Evolutionary conservation across 805 yeast species (phyloP).

Genomic region (Candida ascalaphidarum): DNA sequence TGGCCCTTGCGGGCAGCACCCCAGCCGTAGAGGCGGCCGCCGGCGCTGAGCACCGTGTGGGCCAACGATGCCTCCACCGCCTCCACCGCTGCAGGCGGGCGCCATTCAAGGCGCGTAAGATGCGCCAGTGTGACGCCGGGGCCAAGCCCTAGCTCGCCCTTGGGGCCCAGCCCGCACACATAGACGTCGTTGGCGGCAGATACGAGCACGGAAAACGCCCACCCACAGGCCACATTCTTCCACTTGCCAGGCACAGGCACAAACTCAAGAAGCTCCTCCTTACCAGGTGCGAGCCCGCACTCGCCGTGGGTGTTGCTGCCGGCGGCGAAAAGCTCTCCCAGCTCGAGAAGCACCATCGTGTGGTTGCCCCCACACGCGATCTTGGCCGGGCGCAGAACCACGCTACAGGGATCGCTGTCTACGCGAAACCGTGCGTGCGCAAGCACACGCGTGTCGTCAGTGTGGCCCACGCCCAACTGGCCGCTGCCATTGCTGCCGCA

Average conservation of each 20-base stretch:
- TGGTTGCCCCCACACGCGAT: slow-evolving; percentile 86
- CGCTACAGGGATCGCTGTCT: slow-evolving; percentile 3
- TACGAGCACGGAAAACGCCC: slow-evolving; percentile 63
- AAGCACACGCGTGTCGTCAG: slow-evolving; percentile 32
- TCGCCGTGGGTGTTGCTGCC: slow-evolving; percentile 59
- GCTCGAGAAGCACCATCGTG: slow-evolving; percentile 47
- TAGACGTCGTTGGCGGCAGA: slow-evolving; percentile 31
- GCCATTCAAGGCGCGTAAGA: no score
- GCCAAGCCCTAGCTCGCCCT: slow-evolving; percentile 67
- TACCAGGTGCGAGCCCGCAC: slow-evolving; percentile 23
- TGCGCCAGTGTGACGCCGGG: slow-evolving; percentile 2
- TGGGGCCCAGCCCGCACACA: slow-evolving; percentile 54
- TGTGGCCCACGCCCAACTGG: slow-evolving; percentile 60
- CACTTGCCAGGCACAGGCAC: slow-evolving; percentile 19
- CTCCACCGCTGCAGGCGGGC: no score
- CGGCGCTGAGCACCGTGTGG: slow-evolving; percentile 31
- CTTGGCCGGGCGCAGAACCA: slow-evolving; percentile 25
- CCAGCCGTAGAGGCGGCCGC: slow-evolving; percentile 53
- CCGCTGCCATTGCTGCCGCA: slow-evolving; percentile 82
- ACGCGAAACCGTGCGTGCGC: slow-evolving; percentile 8
- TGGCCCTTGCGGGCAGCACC: slow-evolving; percentile 63
- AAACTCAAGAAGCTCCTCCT: slow-evolving; percentile 8
- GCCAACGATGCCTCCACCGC: slow-evolving; percentile 36
- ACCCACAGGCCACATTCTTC: slow-evolving; percentile 59
- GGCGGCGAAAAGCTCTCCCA: slow-evolving; percentile 45